Base-by-base conservation (phyloP, 352 stramenopile genomes). In the Paralagenidium karlingii region DNA sequence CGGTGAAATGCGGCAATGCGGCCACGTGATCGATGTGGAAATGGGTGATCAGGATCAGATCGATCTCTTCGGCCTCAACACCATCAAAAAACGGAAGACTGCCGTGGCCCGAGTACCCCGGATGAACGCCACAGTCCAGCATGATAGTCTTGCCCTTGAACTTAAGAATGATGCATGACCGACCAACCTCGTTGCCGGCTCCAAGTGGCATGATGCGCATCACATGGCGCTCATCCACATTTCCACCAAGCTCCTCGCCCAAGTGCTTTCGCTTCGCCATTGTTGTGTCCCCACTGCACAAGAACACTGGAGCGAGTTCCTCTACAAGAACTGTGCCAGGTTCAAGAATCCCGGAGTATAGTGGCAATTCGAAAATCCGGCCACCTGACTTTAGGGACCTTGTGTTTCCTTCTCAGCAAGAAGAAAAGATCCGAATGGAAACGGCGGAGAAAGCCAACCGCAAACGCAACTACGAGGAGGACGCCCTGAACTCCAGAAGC, bases 21-120 rank as follows among this genome's bases (percentile, higher is more conserved):
- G 95, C 96, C 8, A 96, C 96, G 63, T 99, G 96, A 64, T 99
- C 96, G 40, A 99, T 89, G 68, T 99, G 96, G 67, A 99, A 99
- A 59, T 99, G 96, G 37, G 95, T 98, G 37, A 99, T 95, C 21
- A 99, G 64, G 38, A 99, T 60, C 36, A 99, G 62, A 56, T 99
- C 96, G 41, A 96, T 93, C 60, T 94, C 78, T 26, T 94, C 81
- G 28, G 82, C 80, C 59, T 98, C 89, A 25, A 99, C 91, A 34
- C 80, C 84, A 64, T 98, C 94, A 38, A 99, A 96, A 68, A 97
- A 98, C n/a, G 96, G 95, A 47, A 99, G 53, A 28, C 91, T 94
- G 32, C 95, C 91, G 65, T 98, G 85, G 15, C 96, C 95, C 34
- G 94, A 96, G 63, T 97, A 98, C 21, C 90, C 79, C 13, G 82